Conservation (phyloP, 2,329 filamentous ascomycete species). For the Pestalotiopsis sp. region DNA sequence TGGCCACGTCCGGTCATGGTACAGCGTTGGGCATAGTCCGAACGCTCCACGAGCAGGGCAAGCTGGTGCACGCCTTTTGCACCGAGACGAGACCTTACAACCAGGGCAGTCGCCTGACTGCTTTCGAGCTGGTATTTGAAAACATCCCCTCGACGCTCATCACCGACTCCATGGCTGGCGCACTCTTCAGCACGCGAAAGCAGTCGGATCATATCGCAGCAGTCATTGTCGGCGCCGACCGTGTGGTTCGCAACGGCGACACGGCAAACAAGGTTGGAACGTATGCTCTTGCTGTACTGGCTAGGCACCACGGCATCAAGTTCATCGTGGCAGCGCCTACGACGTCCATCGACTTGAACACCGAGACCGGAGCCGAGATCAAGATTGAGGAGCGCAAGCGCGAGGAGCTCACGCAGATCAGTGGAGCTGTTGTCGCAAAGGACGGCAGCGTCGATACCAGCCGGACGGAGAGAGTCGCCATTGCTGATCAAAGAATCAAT, state of each 20-base stretch:
- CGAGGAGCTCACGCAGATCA: conserved; percentile 83
- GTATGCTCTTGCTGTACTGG: conserved; percentile 89
- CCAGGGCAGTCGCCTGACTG: conserved; percentile 91
- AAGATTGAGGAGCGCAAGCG: conserved; percentile 85
- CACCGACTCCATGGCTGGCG: conserved; percentile 95
- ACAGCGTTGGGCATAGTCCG: conserved; percentile 94
- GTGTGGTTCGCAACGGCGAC: conserved; percentile 94
- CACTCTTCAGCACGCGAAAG: conserved; percentile 71
- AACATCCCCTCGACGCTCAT: conserved; percentile 88
- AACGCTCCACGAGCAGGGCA: conserved; percentile 67
- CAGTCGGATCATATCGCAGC: conserved; percentile 72
- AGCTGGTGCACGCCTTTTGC: conserved; percentile 85
- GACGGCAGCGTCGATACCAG: conserved; percentile 66
- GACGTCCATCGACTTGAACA: conserved; percentile 88
- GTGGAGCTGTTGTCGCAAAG: conserved; percentile 69
- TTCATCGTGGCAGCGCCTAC: conserved; percentile 95
- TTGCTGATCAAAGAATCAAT: conserved; percentile 74
- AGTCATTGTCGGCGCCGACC: conserved; percentile 91
- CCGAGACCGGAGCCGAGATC: conserved; percentile 76
- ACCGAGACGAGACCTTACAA: conserved; percentile 98
- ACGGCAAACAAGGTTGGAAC: conserved; percentile 99
- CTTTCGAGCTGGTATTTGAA: conserved; percentile 96
- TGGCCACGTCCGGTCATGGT: conserved; percentile 96
- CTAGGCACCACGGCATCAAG: conserved; percentile 83
- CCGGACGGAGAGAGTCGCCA: conserved; percentile 73